Percentiles rank a stretch among this genome's conserved stretches.
Conservation (phyloP, 2,329 filamentous ascomycete species). For the Escovopsis weberi region DNA sequence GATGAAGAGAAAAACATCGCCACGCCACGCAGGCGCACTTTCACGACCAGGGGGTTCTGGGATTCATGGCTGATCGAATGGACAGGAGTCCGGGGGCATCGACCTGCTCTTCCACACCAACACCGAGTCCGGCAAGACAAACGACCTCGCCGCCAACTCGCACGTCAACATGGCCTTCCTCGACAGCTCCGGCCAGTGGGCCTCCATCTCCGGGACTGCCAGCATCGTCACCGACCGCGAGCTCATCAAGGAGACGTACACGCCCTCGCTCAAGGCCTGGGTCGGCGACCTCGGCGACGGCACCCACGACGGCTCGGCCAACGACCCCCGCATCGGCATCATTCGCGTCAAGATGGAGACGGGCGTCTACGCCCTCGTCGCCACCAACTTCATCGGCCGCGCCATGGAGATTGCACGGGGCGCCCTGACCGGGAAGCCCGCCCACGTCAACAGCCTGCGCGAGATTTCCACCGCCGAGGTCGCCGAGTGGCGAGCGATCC, state of each 20-base stretch:
- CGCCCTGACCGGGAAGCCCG: conserved; percentile 54
- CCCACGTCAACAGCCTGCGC: conserved; percentile 60
- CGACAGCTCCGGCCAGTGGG: conserved; percentile 66
- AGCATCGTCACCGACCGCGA: conserved; percentile 54
- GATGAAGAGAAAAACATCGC: neutral
- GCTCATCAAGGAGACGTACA: conserved; percentile 62
- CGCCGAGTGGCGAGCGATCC: conserved; percentile 34
- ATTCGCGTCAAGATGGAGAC: conserved; percentile 63
- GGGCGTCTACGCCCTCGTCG: conserved; percentile 54
- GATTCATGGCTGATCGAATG: no score
- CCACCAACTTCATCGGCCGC: conserved; percentile 48
- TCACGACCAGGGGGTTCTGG: no score
- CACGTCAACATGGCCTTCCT: conserved; percentile 75
- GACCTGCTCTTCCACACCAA: conserved; percentile 88
- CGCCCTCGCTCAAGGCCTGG: conserved; percentile 63
- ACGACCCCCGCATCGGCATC: conserved; percentile 69
- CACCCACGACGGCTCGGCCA: conserved; percentile 64
- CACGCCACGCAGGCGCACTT: no score
- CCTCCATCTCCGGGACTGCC: conserved; percentile 64
- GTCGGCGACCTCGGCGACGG: conserved; percentile 75
- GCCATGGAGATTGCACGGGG: conserved; percentile 63
- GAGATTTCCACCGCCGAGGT: conserved; percentile 57
- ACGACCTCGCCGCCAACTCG: conserved; percentile 58
- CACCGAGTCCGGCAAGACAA: conserved; percentile 76
- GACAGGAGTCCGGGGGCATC: conserved; percentile 59